Conservation (phyloP, 1,284 basidiomycete species). For the Cystobasidiaceae sp. region DNA sequence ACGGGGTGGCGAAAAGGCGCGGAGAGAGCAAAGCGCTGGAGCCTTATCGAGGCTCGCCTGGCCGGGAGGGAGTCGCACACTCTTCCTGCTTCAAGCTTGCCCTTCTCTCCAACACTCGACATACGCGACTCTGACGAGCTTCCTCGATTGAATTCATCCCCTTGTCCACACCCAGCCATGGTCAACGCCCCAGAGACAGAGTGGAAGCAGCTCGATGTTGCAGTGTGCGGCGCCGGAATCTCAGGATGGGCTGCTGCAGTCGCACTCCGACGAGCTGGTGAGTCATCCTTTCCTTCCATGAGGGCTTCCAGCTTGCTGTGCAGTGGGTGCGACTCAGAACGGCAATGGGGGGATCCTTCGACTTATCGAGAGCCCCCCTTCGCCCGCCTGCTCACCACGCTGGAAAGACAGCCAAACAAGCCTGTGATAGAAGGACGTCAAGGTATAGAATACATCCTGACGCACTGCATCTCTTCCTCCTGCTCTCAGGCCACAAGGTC, state of each 20-base stretch:
- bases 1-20: too few species aligned
- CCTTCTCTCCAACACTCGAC: too few species aligned
- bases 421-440: too few species aligned
- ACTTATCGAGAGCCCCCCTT: neutral
- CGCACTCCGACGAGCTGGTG: conserved; percentile 43
- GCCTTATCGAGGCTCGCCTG: too few species aligned
- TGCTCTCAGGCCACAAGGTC: conserved; percentile 32
- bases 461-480: neutral
- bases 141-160: neutral
- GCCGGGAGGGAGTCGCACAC: too few species aligned
- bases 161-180: neutral
- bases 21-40: too few species aligned
- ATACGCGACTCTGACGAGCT: too few species aligned
- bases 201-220: conserved; percentile 28
- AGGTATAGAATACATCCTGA: too few species aligned
- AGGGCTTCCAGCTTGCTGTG: neutral
- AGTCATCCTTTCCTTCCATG: conserved; percentile 14
- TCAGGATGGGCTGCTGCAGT: conserved; percentile 43
- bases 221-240: conserved; percentile 43
- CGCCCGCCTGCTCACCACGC: too few species aligned
- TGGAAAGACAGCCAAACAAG: too few species aligned
- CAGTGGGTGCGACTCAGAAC: neutral
- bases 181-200: conserved; percentile 15
- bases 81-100: too few species aligned
- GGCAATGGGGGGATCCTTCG: conserved; percentile 18